These are phyloP conservation scores for Pichia nakasei DNA, from an alignment of 805 yeast genomes.

Conservation along the genomic window DNA sequence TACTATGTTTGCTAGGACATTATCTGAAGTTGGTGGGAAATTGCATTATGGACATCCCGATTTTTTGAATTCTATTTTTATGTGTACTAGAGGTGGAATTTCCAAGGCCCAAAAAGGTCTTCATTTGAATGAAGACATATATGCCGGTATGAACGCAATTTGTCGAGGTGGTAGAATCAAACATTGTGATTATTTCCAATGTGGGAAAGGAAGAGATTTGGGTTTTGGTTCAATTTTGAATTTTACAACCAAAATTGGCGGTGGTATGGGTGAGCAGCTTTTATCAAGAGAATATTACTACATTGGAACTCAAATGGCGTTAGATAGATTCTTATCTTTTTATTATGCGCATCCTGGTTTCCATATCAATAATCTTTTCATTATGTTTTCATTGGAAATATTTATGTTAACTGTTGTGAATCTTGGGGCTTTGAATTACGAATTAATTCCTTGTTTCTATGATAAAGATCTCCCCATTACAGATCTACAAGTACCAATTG, in stretches of 20 bases:
- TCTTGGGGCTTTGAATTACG: slow-evolving; percentile 70
- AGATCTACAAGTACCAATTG: slow-evolving; percentile 64
- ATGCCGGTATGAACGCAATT: slow-evolving; percentile 89
- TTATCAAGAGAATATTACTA: slow-evolving; percentile 87
- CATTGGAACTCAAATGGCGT: slow-evolving; percentile 80
- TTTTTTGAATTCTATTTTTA: slow-evolving; percentile 79
- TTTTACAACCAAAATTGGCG: slow-evolving; percentile 92
- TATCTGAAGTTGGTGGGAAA: slow-evolving; percentile 92
- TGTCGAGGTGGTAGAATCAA: slow-evolving; percentile 89
- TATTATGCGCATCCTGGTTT: slow-evolving; percentile 97
- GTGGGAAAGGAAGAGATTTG: slow-evolving; percentile 94
- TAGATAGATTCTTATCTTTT: slow-evolving; percentile 84
- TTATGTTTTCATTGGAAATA: slow-evolving; percentile 76
- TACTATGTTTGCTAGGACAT: slow-evolving; percentile 84
- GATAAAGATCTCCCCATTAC: slow-evolving; percentile 62
- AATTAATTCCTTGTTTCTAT: slow-evolving; percentile 60
- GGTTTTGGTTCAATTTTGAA: slow-evolving; percentile 90
- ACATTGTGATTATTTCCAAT: slow-evolving; percentile 92
- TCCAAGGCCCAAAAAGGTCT: slow-evolving; percentile 92
- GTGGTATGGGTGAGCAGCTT: slow-evolving; percentile 98
- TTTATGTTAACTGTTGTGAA: slow-evolving; percentile 75
- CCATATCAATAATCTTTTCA: slow-evolving; percentile 84
- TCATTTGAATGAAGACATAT: slow-evolving; percentile 90
- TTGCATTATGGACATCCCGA: slow-evolving; percentile 97
- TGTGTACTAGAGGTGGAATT: slow-evolving; percentile 94